A percentile compares a stretch with the other conserved stretches of the same genome.
These are phyloP conservation scores for Cyclotella cryptica DNA, from an alignment of 108 stramenopile species.

Conservation along the genomic window DNA sequence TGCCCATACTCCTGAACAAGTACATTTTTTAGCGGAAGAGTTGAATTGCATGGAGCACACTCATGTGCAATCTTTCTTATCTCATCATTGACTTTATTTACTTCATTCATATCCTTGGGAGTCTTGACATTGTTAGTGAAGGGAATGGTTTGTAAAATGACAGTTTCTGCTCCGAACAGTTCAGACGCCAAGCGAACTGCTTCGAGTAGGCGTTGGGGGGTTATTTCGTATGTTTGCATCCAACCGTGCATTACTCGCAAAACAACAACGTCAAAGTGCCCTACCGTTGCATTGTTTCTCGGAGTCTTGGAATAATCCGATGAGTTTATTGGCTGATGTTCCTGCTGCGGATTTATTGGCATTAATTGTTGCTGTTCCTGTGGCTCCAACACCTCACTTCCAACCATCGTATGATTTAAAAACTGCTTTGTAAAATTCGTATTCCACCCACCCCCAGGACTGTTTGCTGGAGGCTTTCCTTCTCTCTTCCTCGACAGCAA, in stretches of 20 bases:
- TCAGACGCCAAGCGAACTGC: slow-evolving; percentile 42
- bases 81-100: slow-evolving; percentile 26
- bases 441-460: slow-evolving; percentile 49
- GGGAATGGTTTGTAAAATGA: slow-evolving; percentile 52
- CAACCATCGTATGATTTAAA: slow-evolving; percentile 7
- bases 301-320: not conserved
- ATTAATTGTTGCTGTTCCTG: too few relatives aligned
- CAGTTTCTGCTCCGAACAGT: slow-evolving; percentile 47
- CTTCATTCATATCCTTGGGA: slow-evolving; percentile 17
- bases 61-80: slow-evolving; percentile 34
- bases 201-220: slow-evolving; percentile 33
- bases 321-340: not conserved
- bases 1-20: slow-evolving; percentile 45
- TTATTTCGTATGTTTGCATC: slow-evolving; percentile 45
- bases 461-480: slow-evolving; percentile 35
- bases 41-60: slow-evolving; percentile 1
- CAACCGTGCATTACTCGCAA: slow-evolving; percentile 58
- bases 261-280: slow-evolving; percentile 47
- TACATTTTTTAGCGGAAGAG: slow-evolving; percentile 13
- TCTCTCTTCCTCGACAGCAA: slow-evolving; percentile 15
- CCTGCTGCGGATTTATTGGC: too few relatives aligned
- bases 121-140: slow-evolving; percentile 57
- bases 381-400: not conserved
- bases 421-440: slow-evolving; percentile 7
- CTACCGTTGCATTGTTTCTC: not conserved